phyloP scores from a whole-genome alignment of 106 monocot genomes.

The Dendrobium officinale region DNA sequence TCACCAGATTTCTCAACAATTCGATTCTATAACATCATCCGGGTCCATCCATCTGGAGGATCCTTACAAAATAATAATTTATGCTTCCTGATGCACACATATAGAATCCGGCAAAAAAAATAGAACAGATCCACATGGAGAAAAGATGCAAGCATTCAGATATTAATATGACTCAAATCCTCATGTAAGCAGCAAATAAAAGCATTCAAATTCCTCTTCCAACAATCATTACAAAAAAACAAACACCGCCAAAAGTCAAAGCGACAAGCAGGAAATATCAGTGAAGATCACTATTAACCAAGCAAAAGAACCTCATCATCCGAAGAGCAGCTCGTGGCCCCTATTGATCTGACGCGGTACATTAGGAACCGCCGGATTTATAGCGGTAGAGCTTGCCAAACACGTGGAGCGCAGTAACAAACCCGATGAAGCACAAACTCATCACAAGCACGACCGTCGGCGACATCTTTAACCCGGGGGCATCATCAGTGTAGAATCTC shows the following conservation, averaged over 20 bases:
- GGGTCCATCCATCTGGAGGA: not conserved
- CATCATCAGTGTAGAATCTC: conserved; percentile 93
- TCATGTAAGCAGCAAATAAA: not conserved
- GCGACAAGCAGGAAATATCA: not conserved
- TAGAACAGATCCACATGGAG: not conserved
- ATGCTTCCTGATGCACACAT: not conserved
- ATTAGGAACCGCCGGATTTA: conserved; percentile 25
- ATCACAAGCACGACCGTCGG: conserved; percentile 85
- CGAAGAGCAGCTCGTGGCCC: not conserved
- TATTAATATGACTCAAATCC: not conserved
- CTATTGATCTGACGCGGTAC: too few relatives aligned
- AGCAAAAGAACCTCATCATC: conserved; percentile 3
- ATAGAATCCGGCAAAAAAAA: not conserved
- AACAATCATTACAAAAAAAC: not conserved
- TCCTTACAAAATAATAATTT: not conserved
- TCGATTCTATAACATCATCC: not conserved
- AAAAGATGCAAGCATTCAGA: not conserved
- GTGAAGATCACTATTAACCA: not conserved
- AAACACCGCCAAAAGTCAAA: not conserved
- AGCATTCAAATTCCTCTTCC: not conserved
- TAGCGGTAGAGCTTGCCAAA: conserved; percentile 93
- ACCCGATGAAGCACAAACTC: conserved; percentile 95
- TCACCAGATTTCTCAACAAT: not conserved
- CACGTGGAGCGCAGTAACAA: conserved; percentile 86
- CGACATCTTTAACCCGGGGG: conserved; percentile 85